These are phyloP conservation scores for Monosporascus sp. DNA, from an alignment of 2,329 filamentous ascomycete species.

Conservation along the genomic window DNA sequence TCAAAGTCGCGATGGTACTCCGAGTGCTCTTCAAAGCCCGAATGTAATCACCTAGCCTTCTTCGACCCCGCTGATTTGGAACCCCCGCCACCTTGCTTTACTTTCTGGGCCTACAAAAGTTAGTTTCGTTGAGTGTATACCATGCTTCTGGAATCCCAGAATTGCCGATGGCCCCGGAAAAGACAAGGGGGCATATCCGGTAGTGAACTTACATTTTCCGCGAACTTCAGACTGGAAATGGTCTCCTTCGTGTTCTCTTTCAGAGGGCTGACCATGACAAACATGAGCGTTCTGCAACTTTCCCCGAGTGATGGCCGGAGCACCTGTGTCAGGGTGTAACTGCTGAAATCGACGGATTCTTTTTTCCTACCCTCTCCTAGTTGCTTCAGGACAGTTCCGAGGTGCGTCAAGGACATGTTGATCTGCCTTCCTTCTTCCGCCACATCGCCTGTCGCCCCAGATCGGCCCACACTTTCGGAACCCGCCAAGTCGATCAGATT, in stretches of 20 bases:
- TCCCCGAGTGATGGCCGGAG: conserved; percentile 92
- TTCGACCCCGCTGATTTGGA: background rate
- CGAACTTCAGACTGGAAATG: conserved; percentile 90
- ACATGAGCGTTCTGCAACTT: conserved; percentile 97
- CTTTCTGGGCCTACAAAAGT: background rate
- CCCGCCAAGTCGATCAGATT: conserved; percentile 95
- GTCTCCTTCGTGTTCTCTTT: conserved; percentile 90
- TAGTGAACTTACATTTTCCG: conserved; percentile 67
- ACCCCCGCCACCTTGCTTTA: background rate
- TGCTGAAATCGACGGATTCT: conserved; percentile 85
- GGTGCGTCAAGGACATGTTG: conserved; percentile 87
- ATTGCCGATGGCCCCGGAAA: background rate
- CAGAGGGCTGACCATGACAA: conserved; percentile 93
- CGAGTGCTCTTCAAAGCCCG: background rate
- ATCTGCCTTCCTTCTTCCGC: conserved; percentile 95
- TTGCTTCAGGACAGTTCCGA: conserved; percentile 91
- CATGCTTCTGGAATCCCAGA: background rate
- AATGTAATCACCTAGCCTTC: background rate
- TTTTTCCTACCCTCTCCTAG: conserved; percentile 70
- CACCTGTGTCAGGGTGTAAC: conserved; percentile 94
- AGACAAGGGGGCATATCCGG: background rate
- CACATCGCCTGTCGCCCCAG: conserved; percentile 77
- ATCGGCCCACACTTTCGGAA: conserved; percentile 69
- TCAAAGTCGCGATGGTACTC: too few relatives aligned
- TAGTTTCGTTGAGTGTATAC: background rate